Percentiles rank a stretch among this genome's conserved stretches.
Conservation (phyloP, 192 early-diverging fungal genomes). For the Gaertneriomyces semiglobifer region DNA sequence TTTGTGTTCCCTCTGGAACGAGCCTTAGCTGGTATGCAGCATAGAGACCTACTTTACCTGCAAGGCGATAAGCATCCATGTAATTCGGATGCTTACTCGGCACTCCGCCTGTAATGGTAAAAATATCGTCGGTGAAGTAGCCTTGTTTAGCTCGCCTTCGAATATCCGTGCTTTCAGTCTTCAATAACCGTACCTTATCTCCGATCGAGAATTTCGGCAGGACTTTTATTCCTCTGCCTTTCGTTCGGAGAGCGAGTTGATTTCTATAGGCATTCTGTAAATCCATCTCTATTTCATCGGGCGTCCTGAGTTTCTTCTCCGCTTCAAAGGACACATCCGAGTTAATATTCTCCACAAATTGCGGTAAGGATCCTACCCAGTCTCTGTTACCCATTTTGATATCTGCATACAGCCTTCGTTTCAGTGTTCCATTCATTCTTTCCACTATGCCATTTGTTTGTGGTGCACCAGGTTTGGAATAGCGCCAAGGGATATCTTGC, state of each 20-base stretch:
- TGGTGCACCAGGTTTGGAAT: neutral
- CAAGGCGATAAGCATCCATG: neutral
- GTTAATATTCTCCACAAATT: constrained; percentile 8
- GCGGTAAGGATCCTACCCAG: neutral
- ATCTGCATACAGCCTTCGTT: neutral
- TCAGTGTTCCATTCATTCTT: constrained; percentile 8
- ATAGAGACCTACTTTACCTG: constrained; percentile 5
- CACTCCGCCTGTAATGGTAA: neutral
- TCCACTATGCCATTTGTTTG: neutral
- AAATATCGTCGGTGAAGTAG: constrained; percentile 2
- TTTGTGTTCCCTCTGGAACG: neutral
- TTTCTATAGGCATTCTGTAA: too few species aligned
- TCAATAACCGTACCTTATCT: constrained; percentile 6
- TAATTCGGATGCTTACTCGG: neutral
- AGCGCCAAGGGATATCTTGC: neutral
- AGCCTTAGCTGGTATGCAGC: neutral
- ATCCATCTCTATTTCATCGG: neutral
- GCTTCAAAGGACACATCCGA: neutral
- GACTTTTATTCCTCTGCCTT: constrained; percentile 10
- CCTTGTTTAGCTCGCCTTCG: neutral
- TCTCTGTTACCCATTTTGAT: constrained; percentile 8
- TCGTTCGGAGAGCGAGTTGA: neutral
- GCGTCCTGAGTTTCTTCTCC: neutral
- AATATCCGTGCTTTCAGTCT: too few species aligned
- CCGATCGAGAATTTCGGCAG: neutral